phyloP scores from a whole-genome alignment of 495 filamentous ascomycete genomes.

The Penicillium coprophilum region DNA sequence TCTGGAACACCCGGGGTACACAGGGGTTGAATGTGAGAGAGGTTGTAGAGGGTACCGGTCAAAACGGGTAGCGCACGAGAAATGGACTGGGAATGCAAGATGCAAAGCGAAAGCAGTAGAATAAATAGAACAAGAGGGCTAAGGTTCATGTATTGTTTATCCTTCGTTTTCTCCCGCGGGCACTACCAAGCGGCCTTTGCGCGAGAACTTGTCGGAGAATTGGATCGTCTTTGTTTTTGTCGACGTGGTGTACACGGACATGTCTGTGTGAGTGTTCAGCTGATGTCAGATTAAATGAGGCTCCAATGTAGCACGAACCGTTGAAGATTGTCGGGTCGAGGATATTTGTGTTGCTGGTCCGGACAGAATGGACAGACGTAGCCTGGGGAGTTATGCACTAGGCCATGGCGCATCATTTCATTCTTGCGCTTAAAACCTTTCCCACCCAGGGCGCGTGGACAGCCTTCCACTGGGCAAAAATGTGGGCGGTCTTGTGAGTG shows the following conservation, averaged over 20 bases:
- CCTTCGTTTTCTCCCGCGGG: conserved; percentile 75
- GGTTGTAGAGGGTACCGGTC: neutral
- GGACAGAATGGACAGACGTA: conserved; percentile 98
- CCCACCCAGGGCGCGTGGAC: conserved; percentile 75
- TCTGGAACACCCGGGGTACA: conserved; percentile 7
- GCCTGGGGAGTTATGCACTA: conserved; percentile 92
- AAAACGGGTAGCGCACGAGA: neutral
- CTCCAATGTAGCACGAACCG: conserved; percentile 56
- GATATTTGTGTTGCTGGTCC: conserved; percentile 94
- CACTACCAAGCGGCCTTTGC: conserved; percentile 81
- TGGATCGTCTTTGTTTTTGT: conserved; percentile 84
- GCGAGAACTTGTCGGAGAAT: conserved; percentile 74
- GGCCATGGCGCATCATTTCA: conserved; percentile 96
- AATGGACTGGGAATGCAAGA: neutral
- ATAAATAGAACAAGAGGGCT: neutral
- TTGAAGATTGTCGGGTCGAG: conserved; percentile 95
- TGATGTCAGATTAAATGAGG: conserved; percentile 4
- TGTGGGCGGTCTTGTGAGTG: conserved; percentile 89
- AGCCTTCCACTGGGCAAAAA: conserved; percentile 82
- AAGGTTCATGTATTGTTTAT: conserved; percentile 23
- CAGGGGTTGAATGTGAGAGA: neutral
- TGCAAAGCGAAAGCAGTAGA: conserved; percentile 13
- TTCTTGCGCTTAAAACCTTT: conserved; percentile 99
- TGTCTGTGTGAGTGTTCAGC: conserved; percentile 54
- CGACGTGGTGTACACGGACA: conserved; percentile 82